Base-by-base conservation (phyloP, 2,329 filamentous ascomycete species). In the Alternaria consortialis region DNA sequence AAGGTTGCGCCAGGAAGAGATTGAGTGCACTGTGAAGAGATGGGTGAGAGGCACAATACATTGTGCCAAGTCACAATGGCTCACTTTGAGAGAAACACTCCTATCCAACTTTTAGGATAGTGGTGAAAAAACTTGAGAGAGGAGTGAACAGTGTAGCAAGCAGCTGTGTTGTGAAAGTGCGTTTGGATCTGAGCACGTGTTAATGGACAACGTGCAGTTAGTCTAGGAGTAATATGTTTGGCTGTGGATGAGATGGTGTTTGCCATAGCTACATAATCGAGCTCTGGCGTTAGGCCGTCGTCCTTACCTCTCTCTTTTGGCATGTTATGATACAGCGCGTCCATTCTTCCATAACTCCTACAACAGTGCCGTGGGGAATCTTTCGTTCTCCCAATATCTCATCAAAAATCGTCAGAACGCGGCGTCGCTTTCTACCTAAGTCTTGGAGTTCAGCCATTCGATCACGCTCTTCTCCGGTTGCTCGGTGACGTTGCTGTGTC, bases 351-450 rank as follows among this genome's bases (percentile, higher is more conserved):
- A 15, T 3, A 12, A 23, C 8, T 7, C 7, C 27, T 50, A 40
- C 27, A 48, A 36, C 29, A 59, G 3, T 0, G 29, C 51, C 9
- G 43, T 54, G 11, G 42, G 42, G 34, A 37, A 43, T 1, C 5
- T 13, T 48, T 17, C n/a, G 37, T 12, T 44, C 23, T 3, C 57
- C 52, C 11, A 60, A 12, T 29, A 60, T 60, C 8, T 52, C 53
- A 13, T 56, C 31, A 32, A 60, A 60, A 0, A 44, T 60, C n/a
- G 52, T 60, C 25, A 52, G 11, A 43, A 50, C 34, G 4, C 4
- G 29, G 20, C 42, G 36, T 43, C 27, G 37, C 13, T 39, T 2
- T 6, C 15, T 1, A 3, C n/a, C 34, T 29, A 54, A 13, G 7
- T 56, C 27, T 8, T 32, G 7, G 6, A 2, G 7, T 13, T 13